phyloP scores from a whole-genome alignment of 148 eudicot species.

The Vaccinium myrtillus region DNA sequence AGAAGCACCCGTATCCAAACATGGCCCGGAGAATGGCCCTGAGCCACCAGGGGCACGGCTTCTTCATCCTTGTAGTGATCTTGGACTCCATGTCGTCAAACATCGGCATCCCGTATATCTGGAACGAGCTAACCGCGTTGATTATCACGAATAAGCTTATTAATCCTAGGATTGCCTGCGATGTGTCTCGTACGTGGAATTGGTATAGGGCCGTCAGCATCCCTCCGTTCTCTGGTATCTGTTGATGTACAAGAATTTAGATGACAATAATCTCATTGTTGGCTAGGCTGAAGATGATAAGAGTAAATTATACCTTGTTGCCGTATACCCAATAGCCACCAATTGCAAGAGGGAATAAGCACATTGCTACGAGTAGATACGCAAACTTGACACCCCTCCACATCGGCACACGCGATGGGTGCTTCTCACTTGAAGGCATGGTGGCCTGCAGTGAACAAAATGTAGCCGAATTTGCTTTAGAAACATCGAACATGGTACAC shows the following conservation, averaged over 20 bases:
- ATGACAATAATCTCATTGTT: background rate
- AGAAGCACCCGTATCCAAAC: conserved; percentile 62
- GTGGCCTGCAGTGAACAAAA: conserved; percentile 52
- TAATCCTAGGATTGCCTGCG: conserved; percentile 45
- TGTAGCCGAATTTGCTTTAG: conserved; percentile 4
- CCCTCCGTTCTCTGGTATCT: conserved; percentile 72
- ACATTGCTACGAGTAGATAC: conserved; percentile 59
- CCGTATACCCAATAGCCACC: conserved; percentile 95
- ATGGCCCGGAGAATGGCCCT: conserved; percentile 48
- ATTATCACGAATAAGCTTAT: conserved; percentile 54
- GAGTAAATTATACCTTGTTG: conserved; percentile 36
- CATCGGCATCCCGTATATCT: conserved; percentile 79
- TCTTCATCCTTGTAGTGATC: conserved; percentile 56
- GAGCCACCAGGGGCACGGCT: conserved; percentile 73
- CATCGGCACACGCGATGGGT: conserved; percentile 85
- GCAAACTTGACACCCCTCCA: conserved; percentile 80
- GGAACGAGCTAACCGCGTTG: conserved; percentile 69
- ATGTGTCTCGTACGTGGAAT: conserved; percentile 51
- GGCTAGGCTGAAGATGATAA: background rate
- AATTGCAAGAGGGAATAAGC: conserved; percentile 78
- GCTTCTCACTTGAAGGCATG: conserved; percentile 88
- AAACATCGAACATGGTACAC: background rate
- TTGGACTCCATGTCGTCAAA: conserved; percentile 75
- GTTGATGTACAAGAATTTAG: conserved; percentile 12
- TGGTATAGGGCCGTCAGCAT: conserved; percentile 59